These are phyloP conservation scores for Colletotrichum sp. DNA, from an alignment of 2,329 filamentous ascomycete genomes.

Conservation along the genomic window DNA sequence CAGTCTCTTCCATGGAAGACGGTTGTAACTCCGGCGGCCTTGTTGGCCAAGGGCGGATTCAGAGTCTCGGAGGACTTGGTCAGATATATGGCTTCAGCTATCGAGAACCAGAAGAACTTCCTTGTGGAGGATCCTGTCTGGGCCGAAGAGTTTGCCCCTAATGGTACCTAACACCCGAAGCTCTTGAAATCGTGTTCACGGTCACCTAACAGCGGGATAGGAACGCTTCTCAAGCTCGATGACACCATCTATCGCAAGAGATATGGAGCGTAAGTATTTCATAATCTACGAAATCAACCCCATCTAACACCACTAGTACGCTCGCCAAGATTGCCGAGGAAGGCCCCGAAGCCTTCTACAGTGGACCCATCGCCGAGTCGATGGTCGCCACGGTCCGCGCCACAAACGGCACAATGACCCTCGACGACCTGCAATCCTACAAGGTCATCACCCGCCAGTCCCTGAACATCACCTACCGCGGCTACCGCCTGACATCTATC, in stretches of 20 bases:
- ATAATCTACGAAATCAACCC: neutral
- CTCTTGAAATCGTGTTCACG: neutral
- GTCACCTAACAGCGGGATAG: constrained; percentile 27
- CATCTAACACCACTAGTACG: constrained; percentile 46
- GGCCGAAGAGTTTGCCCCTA: constrained; percentile 87
- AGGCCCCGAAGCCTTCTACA: constrained; percentile 78
- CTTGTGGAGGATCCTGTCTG: constrained; percentile 77
- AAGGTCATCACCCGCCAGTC: constrained; percentile 68
- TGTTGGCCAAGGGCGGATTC: constrained; percentile 78
- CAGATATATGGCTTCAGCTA: constrained; percentile 69
- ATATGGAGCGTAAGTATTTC: constrained; percentile 62
- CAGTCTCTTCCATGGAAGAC: constrained; percentile 69
- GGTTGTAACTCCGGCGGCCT: constrained; percentile 76
- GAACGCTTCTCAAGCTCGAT: constrained; percentile 72
- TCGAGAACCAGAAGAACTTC: constrained; percentile 58
- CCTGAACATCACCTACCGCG: constrained; percentile 69
- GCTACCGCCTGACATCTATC: constrained; percentile 71
- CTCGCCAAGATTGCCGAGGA: constrained; percentile 77
- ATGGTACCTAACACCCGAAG: constrained; percentile 50
- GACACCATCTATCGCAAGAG: constrained; percentile 82
- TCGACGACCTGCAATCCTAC: constrained; percentile 79
- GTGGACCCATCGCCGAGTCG: constrained; percentile 74
- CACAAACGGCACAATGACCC: constrained; percentile 82
- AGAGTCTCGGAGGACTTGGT: constrained; percentile 75
- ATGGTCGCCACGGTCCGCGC: constrained; percentile 73